Evolutionary conservation across 139 green algal genomes (phyloP).

Genomic region (Tetraselmis striata): DNA sequence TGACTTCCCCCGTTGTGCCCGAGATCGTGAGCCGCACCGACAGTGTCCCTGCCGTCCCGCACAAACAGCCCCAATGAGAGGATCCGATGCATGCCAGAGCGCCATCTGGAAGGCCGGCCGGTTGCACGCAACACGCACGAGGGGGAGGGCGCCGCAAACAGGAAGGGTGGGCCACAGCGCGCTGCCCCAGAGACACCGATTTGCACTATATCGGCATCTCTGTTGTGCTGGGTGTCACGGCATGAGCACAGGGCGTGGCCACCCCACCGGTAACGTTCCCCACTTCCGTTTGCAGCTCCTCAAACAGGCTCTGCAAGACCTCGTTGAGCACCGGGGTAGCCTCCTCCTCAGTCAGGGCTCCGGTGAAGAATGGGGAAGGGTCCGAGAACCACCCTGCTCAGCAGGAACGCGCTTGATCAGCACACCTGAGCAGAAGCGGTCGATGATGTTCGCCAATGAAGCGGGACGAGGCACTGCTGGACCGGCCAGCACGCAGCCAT

Average conservation of each 20-base stretch:
- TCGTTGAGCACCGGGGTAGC: conserved; percentile 33
- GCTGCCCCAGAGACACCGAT: no score
- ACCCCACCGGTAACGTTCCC: conserved; percentile 2
- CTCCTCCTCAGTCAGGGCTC: conserved; percentile 35
- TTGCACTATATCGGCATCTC: no score
- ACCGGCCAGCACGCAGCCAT: no score
- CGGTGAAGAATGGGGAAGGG: conserved; percentile 59
- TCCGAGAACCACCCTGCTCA: conserved; percentile 76
- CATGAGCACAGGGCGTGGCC: conserved; percentile 2
- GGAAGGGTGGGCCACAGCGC: no score
- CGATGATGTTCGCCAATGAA: no score
- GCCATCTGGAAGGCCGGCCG: not conserved
- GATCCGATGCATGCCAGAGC: not conserved
- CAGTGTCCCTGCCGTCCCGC: conserved; percentile 25
- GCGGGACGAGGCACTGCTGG: no score
- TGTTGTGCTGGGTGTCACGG: not conserved
- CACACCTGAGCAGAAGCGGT: no score
- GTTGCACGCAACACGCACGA: not conserved
- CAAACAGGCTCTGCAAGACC: conserved; percentile 33
- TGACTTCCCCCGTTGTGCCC: conserved; percentile 22
- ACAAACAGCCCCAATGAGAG: conserved; percentile 13
- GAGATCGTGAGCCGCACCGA: conserved; percentile 25
- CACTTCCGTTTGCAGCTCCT: conserved; percentile 17
- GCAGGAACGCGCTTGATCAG: no score
- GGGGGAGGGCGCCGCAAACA: not conserved